phyloP scores from a whole-genome alignment of 2,329 filamentous ascomycete species.

The Pseudogymnoascus pannorum region DNA sequence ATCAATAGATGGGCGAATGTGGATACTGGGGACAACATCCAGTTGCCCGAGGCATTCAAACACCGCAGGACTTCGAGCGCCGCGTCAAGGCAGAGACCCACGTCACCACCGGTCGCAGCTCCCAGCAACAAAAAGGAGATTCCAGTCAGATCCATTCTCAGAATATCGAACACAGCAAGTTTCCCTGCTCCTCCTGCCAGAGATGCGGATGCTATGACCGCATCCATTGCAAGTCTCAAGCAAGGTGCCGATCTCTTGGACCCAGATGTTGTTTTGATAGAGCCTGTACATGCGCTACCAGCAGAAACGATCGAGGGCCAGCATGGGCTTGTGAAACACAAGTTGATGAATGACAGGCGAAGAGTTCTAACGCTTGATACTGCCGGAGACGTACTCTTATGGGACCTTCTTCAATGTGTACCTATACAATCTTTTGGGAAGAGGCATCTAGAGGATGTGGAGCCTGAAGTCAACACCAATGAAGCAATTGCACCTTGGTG shows the following conservation, averaged over 20 bases:
- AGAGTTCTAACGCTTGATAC: conserved; percentile 88
- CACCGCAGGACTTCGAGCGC: conserved; percentile 42
- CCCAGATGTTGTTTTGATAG: conserved; percentile 40
- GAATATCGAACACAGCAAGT: conserved; percentile 74
- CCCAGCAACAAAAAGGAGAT: conserved; percentile 54
- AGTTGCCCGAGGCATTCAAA: conserved; percentile 49
- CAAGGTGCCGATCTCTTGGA: conserved; percentile 49
- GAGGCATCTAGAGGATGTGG: conserved; percentile 85
- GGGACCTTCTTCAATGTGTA: conserved; percentile 87
- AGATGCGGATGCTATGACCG: conserved; percentile 48
- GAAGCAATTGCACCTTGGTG: conserved; percentile 96
- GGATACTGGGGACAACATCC: conserved; percentile 66
- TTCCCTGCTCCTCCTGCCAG: conserved; percentile 54
- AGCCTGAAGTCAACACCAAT: conserved; percentile 74
- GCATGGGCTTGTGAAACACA: conserved; percentile 89
- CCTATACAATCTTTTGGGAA: conserved; percentile 91
- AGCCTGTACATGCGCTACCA: conserved; percentile 61
- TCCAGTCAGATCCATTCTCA: conserved; percentile 67
- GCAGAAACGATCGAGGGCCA: conserved; percentile 88
- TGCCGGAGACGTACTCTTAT: conserved; percentile 86
- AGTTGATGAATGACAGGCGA: conserved; percentile 82
- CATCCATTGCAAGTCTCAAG: conserved; percentile 43
- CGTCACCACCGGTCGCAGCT: conserved; percentile 30
- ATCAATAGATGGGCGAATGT: conserved; percentile 74
- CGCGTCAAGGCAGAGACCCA: conserved; percentile 32